Conservation (phyloP, 768 basidiomycete species). For the Royoungia palumana region DNA sequence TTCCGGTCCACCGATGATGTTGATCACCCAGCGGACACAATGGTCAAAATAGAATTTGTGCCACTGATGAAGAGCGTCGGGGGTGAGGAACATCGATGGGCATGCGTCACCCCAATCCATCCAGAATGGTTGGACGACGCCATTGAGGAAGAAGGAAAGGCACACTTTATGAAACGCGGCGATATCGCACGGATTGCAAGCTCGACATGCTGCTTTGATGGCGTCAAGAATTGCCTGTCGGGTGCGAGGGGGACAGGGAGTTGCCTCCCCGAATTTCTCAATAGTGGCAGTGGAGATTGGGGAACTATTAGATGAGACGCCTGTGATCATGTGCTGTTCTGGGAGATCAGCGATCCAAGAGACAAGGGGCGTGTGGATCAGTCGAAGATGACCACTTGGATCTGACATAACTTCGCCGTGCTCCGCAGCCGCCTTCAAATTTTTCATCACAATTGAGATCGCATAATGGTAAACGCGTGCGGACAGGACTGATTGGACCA, state of each 20-base stretch:
- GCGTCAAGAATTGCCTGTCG: neutral
- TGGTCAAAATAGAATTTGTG: constrained; percentile 30
- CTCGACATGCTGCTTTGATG: neutral
- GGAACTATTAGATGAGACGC: constrained; percentile 9
- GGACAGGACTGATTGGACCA: constrained; percentile 26
- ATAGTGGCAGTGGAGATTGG: constrained; percentile 11
- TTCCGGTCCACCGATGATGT: constrained; percentile 19
- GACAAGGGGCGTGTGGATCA: constrained; percentile 11
- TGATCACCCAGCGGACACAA: neutral
- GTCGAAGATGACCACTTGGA: constrained; percentile 8
- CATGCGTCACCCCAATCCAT: constrained; percentile 22
- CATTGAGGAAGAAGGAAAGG: neutral
- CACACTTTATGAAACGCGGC: neutral
- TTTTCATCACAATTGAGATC: constrained; percentile 28
- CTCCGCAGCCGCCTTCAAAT: constrained; percentile 28
- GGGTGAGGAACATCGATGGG: constrained; percentile 21
- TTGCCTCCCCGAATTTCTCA: constrained; percentile 14
- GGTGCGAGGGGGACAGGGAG: neutral
- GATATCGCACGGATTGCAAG: neutral
- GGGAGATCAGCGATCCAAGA: constrained; percentile 19
- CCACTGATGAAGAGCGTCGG: constrained; percentile 29
- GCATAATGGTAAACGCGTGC: constrained; percentile 27
- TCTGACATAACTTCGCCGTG: constrained; percentile 30
- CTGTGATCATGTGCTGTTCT: constrained; percentile 14
- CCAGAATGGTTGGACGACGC: constrained; percentile 33